Conservation (phyloP, 345 rosid genomes). For the Excoecaria cochinchinensis region DNA sequence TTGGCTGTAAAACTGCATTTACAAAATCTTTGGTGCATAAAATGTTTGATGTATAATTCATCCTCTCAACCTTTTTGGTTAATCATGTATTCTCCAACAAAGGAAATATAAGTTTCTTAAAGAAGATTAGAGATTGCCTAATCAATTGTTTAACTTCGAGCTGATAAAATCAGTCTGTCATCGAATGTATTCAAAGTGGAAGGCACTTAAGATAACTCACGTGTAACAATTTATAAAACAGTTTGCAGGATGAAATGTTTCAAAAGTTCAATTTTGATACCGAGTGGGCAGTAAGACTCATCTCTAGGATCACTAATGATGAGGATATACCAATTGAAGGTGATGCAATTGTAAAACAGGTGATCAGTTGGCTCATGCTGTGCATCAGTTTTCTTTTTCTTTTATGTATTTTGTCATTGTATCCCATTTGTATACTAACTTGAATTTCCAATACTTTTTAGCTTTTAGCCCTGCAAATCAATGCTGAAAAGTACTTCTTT, state of each 20-base stretch:
- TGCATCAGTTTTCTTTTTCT: not conserved
- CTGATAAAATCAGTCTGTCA: not conserved
- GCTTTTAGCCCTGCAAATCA: conserved; percentile 86
- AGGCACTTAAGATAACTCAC: conserved; percentile 12
- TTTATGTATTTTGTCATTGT: not conserved
- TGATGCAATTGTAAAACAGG: conserved; percentile 83
- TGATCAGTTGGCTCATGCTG: conserved; percentile 21
- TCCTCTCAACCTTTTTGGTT: not conserved
- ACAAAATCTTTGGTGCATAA: not conserved
- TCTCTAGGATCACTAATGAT: conserved; percentile 75
- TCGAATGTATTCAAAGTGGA: not conserved
- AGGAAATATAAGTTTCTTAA: not conserved
- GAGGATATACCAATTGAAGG: conserved; percentile 92
- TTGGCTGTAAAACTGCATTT: conserved; percentile 1
- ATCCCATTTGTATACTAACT: conserved; percentile 21
- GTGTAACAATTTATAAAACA: conserved; percentile 27
- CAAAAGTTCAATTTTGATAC: conserved; percentile 91
- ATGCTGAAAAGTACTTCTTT: conserved; percentile 90
- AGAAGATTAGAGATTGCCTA: not conserved
- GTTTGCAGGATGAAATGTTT: conserved; percentile 99
- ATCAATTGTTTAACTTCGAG: not conserved
- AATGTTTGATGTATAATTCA: not conserved
- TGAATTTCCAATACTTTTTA: conserved; percentile 32
- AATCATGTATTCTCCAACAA: not conserved
- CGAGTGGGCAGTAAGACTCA: conserved; percentile 88